Conservation (phyloP, 2,329 filamentous ascomycete genomes). For the Trichophyton benhamiae region DNA sequence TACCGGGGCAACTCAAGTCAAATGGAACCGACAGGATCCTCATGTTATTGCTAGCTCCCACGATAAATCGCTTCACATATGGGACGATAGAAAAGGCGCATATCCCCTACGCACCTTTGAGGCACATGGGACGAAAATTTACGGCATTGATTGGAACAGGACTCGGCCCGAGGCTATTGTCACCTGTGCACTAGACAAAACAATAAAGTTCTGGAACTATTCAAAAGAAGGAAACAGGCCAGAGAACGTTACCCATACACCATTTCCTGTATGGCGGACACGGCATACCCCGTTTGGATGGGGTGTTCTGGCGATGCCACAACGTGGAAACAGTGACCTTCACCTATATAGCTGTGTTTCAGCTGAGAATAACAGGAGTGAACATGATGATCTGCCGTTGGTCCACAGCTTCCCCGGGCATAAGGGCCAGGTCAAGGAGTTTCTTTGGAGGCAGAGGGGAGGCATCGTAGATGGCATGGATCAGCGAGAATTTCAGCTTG, state of each 20-base stretch:
- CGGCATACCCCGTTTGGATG: conserved; percentile 82
- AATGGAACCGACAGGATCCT: conserved; percentile 81
- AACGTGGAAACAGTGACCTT: conserved; percentile 71
- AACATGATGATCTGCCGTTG: conserved; percentile 27
- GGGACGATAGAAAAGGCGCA: conserved; percentile 73
- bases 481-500: conserved; percentile 78
- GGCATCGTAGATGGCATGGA: conserved; percentile 57
- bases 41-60: conserved; percentile 83
- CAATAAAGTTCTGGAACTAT: conserved; percentile 90
- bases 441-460: conserved; percentile 75
- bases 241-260: conserved; percentile 65
- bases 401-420: conserved; percentile 44
- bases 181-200: conserved; percentile 83
- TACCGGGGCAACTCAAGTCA: conserved; percentile 85
- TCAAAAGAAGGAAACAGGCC: conserved; percentile 49
- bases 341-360: conserved; percentile 64
- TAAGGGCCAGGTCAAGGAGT: conserved; percentile 66
- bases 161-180: conserved; percentile 58
- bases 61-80: conserved; percentile 75
- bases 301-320: conserved; percentile 80
- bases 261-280: conserved; percentile 82
- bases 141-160: conserved; percentile 89
- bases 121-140: conserved; percentile 86
- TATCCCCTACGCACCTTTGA: conserved; percentile 70
- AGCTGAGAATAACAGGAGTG: conserved; percentile 17